A percentile compares a stretch with the other conserved stretches of the same genome.
Conservation (phyloP, 1,284 basidiomycete species). For the Amylostereum areolatum region DNA sequence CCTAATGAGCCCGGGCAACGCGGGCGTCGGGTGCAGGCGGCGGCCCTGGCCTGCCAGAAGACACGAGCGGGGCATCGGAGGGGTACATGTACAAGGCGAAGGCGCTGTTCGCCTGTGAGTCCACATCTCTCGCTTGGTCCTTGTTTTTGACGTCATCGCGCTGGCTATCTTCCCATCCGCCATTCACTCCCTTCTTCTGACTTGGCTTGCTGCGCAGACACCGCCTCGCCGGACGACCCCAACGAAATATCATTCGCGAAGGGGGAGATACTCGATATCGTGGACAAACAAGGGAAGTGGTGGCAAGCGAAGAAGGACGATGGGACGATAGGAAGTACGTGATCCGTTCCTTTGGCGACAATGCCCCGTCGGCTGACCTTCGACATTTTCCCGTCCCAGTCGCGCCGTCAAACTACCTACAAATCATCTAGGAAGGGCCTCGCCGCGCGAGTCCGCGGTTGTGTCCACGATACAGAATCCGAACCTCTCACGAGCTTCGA, state of each 20-base stretch:
- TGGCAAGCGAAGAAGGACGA: slow-evolving; percentile 90
- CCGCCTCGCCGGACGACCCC: slow-evolving; percentile 89
- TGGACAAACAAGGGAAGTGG: slow-evolving; percentile 94
- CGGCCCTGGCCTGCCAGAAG: slow-evolving; percentile 19
- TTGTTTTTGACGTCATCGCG: too few species aligned
- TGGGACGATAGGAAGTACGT: slow-evolving; percentile 73
- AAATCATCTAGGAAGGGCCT: slow-evolving; percentile 46
- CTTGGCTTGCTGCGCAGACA: too few species aligned
- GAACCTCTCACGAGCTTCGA: too few species aligned
- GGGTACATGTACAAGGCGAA: slow-evolving; percentile 69
- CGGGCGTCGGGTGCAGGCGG: slow-evolving; percentile 52
- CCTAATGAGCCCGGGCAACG: slow-evolving; percentile 49
- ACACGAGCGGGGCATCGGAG: slow-evolving; percentile 25
- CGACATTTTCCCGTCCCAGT: slow-evolving; percentile 34
- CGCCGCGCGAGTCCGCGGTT: too few species aligned
- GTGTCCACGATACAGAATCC: too few species aligned
- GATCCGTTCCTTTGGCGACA: slow-evolving; percentile 2
- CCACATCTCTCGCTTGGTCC: too few species aligned
- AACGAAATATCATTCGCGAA: slow-evolving; percentile 95
- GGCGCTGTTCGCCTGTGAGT: slow-evolving; percentile 84
- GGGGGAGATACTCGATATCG: slow-evolving; percentile 89
- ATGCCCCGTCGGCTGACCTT: slow-evolving; percentile 12
- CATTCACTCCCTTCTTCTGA: too few species aligned
- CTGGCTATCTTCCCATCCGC: too few species aligned
- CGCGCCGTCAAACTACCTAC: slow-evolving; percentile 78